These are phyloP conservation scores for Phytophthora fragariaefolia DNA, from an alignment of 352 stramenopile genomes.

Conservation along the genomic window DNA sequence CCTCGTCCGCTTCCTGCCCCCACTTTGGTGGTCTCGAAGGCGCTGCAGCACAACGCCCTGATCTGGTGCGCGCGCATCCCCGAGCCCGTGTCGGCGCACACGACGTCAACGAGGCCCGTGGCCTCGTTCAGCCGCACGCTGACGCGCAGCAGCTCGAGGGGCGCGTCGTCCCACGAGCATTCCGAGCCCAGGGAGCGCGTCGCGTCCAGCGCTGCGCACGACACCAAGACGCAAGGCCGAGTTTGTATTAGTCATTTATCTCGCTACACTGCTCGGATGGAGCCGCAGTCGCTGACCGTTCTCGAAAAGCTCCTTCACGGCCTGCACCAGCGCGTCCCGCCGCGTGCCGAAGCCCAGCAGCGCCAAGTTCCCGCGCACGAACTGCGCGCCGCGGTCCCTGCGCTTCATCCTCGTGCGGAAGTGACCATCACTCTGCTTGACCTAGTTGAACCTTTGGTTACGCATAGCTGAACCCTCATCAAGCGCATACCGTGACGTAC, in stretches of 20 bases:
- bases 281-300: no score
- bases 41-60: slow-evolving; percentile 65
- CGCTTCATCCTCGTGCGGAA: slow-evolving; percentile 23
- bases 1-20: background rate
- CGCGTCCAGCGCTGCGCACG: slow-evolving; percentile 71
- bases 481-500: slow-evolving; percentile 16
- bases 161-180: slow-evolving; percentile 30
- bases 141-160: slow-evolving; percentile 57
- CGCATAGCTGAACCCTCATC: slow-evolving; percentile 14
- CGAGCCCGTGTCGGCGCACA: slow-evolving; percentile 80
- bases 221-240: no score
- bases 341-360: slow-evolving; percentile 73
- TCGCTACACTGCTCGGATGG: no score
- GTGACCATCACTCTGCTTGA: slow-evolving; percentile 28
- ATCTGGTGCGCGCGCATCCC: slow-evolving; percentile 74
- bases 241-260: background rate
- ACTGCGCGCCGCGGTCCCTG: slow-evolving; percentile 49
- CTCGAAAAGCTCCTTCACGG: slow-evolving; percentile 85
- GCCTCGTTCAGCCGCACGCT: slow-evolving; percentile 36
- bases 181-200: slow-evolving; percentile 38
- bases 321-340: slow-evolving; percentile 70
- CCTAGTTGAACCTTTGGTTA: slow-evolving; percentile 34
- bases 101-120: slow-evolving; percentile 55
- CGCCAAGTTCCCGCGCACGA: slow-evolving; percentile 73
- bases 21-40: slow-evolving; percentile 76